Evolutionary conservation across 1,284 basidiomycete species (phyloP), one percentile per base, ranked within the genome.

Genomic region (Cutaneotrichosporon sp.): DNA sequence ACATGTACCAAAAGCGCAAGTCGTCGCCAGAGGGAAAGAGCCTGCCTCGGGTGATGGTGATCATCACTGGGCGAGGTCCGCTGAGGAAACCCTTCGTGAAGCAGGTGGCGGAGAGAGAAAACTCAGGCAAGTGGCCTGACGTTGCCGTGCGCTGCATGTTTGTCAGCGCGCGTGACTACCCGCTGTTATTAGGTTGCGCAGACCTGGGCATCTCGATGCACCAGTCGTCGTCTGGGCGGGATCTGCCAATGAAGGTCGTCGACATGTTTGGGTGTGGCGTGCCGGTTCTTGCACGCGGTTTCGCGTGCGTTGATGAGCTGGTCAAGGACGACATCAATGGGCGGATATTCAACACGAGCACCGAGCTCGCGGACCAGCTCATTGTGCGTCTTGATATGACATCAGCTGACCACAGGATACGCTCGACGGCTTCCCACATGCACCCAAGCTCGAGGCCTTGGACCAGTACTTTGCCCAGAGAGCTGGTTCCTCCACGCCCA

Each of bases 161-260:
- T 90, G 83, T 97, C 26, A 90, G 92, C 67, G 88, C 90, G 22
- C 87, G 88, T 71, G 90, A 94, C 73, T 99, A 99, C 80, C 91
- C 92, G 0, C 78, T 87, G 1, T 80, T 98, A 14, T 82, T 94
- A 10, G 95, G 96, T 32, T 90, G 90, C 5, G 92, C 94, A 4
- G 94, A 99, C 78, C 72, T 99, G 21, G 97, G 97, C 0, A 86
- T 99, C 56, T 92, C 88, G 63, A 82, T 99, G 62, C 97, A 99
- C 79, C 87, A 88, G 18, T 93, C 91, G 76, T 94, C 91, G 0
- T 96, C 92, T 0, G 90, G 87, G 0, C 81, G 96, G 53, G 97
- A 99, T 79, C 83, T 99, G 60, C 97, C 97, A 2, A 99, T 99
- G 97, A 99, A 99, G 80, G 89, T 99, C 10, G 95, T 99, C 2